These are phyloP conservation scores for Lactifluus rugatus DNA, from an alignment of 768 basidiomycete genomes.

Conservation along the genomic window DNA sequence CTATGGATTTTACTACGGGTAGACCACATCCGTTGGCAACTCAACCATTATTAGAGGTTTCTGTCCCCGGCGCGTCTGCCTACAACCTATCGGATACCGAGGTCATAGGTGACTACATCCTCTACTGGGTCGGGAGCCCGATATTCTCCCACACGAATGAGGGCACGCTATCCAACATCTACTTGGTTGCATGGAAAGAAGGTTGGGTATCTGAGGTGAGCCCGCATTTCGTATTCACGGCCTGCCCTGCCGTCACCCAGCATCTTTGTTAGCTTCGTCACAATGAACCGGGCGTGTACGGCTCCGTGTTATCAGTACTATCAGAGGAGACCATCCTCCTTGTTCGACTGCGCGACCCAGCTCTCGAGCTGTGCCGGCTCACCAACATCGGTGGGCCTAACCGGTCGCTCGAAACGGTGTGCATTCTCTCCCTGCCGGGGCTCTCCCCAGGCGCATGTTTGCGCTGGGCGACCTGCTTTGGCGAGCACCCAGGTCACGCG, in stretches of 20 bases:
- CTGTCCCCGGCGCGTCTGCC: constrained; percentile 1
- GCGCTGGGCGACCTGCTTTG: constrained; percentile 11
- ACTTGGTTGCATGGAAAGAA: constrained; percentile 11
- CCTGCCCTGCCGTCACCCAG: background rate
- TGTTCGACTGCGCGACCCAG: constrained; percentile 4
- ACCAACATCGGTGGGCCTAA: background rate
- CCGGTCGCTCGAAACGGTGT: constrained; percentile 1
- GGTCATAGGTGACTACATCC: constrained; percentile 13
- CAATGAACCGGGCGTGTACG: background rate
- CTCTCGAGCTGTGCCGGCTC: constrained; percentile 9
- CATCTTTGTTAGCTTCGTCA: background rate
- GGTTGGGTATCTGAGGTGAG: constrained; percentile 9
- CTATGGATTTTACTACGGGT: constrained; percentile 7
- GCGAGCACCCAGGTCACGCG: constrained; percentile 9
- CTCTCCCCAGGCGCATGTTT: background rate
- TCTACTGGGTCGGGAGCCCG: constrained; percentile 9
- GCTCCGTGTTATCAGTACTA: constrained; percentile 5
- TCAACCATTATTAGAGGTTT: background rate
- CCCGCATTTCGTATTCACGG: background rate
- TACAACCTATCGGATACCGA: constrained; percentile 11
- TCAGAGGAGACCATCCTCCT: constrained; percentile 4
- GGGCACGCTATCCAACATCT: constrained; percentile 2
- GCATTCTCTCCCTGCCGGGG: constrained; percentile 2
- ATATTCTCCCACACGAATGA: background rate
- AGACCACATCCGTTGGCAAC: constrained; percentile 8